Evolutionary conservation across 106 monocot genomes (phyloP).

Genomic region (Apostasia ramifera): DNA sequence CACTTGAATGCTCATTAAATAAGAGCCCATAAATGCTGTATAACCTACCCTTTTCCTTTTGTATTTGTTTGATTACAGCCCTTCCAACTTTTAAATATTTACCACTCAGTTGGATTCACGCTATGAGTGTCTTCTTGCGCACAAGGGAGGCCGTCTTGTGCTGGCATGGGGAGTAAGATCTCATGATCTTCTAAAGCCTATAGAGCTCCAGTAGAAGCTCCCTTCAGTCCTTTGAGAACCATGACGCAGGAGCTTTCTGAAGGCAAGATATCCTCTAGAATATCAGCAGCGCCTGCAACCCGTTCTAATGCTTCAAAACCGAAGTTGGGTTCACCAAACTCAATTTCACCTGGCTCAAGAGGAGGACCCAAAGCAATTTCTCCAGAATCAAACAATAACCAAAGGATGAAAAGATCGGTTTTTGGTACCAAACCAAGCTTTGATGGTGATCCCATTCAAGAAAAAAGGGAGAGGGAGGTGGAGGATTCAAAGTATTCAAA

Average conservation of each 20-base stretch:
- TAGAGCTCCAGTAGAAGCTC: neutral
- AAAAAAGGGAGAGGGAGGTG: conserved; percentile 11
- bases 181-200: neutral
- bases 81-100: conserved; percentile 2
- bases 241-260: conserved; percentile 46
- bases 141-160: conserved; percentile 4
- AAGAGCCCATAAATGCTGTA: neutral
- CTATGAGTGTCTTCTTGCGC: conserved; percentile 8
- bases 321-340: conserved; percentile 13
- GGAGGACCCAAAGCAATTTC: conserved; percentile 16
- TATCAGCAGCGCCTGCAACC: conserved; percentile 10
- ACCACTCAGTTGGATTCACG: conserved; percentile 7
- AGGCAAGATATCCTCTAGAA: conserved; percentile 12
- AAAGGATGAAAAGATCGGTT: conserved; percentile 25
- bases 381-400: conserved; percentile 3
- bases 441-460: conserved; percentile 1
- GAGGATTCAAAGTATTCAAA: conserved; percentile 21
- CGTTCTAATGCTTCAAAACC: conserved; percentile 22
- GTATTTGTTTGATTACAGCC: neutral
- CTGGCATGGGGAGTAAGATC: conserved; percentile 1
- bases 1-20: neutral
- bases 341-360: conserved; percentile 8
- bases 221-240: conserved; percentile 2
- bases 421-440: conserved; percentile 13
- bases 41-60: neutral